These are phyloP conservation scores for Nicotiana sylvestris DNA, from an alignment of 257 asterid species.

Conservation along the genomic window DNA sequence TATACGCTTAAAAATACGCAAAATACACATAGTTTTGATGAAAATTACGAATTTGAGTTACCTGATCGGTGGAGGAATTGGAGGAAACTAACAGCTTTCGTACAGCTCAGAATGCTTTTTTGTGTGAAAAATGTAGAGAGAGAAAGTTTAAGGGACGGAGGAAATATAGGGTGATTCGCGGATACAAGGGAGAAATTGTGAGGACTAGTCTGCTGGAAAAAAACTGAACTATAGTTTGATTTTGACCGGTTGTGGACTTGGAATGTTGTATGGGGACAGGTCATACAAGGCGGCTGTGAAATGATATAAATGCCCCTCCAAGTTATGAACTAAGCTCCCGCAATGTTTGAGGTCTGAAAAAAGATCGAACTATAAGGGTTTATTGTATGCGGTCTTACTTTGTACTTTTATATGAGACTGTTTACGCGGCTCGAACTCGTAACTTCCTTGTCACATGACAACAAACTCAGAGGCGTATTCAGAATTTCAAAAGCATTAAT, in stretches of 20 bases:
- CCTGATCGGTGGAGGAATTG: slow-evolving; percentile 17
- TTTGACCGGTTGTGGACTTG: neutral
- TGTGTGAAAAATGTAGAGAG: slow-evolving; percentile 19
- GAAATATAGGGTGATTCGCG: slow-evolving; percentile 29
- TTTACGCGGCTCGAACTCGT: rapidly evolving
- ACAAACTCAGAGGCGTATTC: no score
- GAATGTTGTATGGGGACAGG: slow-evolving; percentile 6
- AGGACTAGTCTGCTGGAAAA: neutral
- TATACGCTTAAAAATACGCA: neutral
- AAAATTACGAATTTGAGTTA: no score
- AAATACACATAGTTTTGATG: no score
- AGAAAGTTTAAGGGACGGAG: slow-evolving; percentile 18
- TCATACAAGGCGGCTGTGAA: neutral
- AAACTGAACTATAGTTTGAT: neutral
- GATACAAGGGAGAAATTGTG: slow-evolving; percentile 17
- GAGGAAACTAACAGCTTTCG: slow-evolving; percentile 19
- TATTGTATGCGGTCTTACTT: no score
- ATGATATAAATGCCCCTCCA: neutral
- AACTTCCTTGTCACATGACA: rapidly evolving
- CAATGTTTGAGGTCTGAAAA: no score
- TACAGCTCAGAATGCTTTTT: slow-evolving; percentile 15
- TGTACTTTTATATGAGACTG: rapidly evolving
- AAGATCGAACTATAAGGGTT: rapidly evolving
- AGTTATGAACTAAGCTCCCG: no score
- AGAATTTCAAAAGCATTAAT: no score